Percentiles rank a stretch among this genome's conserved stretches.
These are phyloP conservation scores for Cucumis hystrix DNA, from an alignment of 306 rosid species.

Conservation along the genomic window DNA sequence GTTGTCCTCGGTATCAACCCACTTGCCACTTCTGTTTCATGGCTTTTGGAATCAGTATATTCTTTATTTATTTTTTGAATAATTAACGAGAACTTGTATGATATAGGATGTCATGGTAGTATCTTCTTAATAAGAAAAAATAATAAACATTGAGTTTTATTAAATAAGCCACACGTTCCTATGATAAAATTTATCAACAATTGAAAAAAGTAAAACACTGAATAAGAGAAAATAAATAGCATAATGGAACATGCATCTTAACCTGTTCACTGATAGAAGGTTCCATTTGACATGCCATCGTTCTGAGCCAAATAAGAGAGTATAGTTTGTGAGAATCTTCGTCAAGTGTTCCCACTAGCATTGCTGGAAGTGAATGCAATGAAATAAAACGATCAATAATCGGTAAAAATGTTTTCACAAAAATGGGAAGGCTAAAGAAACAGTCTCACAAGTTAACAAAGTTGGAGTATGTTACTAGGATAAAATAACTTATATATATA, in stretches of 20 bases:
- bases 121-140: neutral
- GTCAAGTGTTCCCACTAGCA: slow-evolving; percentile 51
- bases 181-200: neutral
- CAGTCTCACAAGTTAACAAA: slow-evolving; percentile 2
- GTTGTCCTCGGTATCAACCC: neutral
- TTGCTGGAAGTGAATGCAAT: slow-evolving; percentile 40
- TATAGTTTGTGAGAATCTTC: slow-evolving; percentile 75
- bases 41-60: neutral
- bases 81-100: no score
- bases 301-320: slow-evolving; percentile 81
- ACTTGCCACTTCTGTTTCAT: neutral
- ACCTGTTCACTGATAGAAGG: slow-evolving; percentile 69
- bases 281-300: slow-evolving; percentile 94
- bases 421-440: slow-evolving; percentile 2
- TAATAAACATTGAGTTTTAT: neutral
- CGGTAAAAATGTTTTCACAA: slow-evolving; percentile 7
- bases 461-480: neutral
- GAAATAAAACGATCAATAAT: slow-evolving; percentile 14
- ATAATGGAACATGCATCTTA: slow-evolving; percentile 5
- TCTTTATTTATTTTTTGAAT: no score
- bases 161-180: neutral
- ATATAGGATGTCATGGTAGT: neutral
- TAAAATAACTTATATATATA: neutral
- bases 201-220: neutral
- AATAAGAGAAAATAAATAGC: neutral